phyloP scores from a whole-genome alignment of 176 grass and related monocot species.

The Oryza australiensis region DNA sequence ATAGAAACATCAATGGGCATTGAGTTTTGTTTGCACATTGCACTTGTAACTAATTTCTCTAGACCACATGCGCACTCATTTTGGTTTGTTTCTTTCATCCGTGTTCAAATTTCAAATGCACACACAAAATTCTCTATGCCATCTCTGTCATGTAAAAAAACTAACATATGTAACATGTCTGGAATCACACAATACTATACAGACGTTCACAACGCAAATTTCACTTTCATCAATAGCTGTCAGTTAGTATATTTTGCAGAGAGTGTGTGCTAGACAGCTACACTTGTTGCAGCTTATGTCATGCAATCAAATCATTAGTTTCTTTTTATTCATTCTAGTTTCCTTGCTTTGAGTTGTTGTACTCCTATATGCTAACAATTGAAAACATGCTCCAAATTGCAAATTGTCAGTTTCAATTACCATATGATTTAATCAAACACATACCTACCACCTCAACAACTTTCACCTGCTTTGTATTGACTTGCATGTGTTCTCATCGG shows the following conservation, averaged over 20 bases:
- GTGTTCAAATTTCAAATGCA: constrained; percentile 12
- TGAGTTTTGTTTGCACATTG: neutral
- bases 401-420: constrained; percentile 24
- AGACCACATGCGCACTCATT: neutral
- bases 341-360: constrained; percentile 20
- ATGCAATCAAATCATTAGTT: constrained; percentile 26
- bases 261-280: neutral
- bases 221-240: neutral
- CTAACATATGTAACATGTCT: neutral
- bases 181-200: neutral
- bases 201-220: neutral
- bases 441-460: constrained; percentile 42
- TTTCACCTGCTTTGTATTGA: constrained; percentile 46
- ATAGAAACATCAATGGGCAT: neutral
- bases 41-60: constrained; percentile 3
- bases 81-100: neutral
- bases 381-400: constrained; percentile 12
- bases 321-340: constrained; percentile 19
- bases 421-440: constrained; percentile 33
- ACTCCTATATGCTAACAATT: constrained; percentile 10
- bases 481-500: constrained; percentile 23
- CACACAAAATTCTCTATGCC: neutral
- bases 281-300: constrained; percentile 12
- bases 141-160: neutral
- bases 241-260: constrained; percentile 19